Evolutionary conservation across 1,139 yeast species (phyloP), one percentile per base, ranked within the genome.

Genomic region (Lodderomyces beijingensis): DNA sequence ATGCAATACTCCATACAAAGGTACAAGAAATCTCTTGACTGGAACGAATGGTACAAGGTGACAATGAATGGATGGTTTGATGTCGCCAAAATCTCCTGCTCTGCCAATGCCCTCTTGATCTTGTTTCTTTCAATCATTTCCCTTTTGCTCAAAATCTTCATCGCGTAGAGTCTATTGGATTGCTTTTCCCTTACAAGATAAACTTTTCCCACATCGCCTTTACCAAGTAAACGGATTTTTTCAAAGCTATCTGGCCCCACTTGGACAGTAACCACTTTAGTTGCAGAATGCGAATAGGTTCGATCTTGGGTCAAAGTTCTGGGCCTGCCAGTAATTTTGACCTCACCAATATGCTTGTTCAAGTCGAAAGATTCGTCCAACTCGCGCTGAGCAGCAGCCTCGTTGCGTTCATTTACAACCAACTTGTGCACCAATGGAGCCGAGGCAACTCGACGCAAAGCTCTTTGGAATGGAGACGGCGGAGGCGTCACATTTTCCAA

Each of bases 1-100:
- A 91, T 88, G 54, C 98, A 93, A 51, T 91, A 93, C 57, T 93
- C 99, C 96, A 93, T 89, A 55, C 98, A 93, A 33, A 93, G 72
- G 51, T 89, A 93, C n/a, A 93, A 62, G 52, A 84, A 79, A 44
- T 89, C 96, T 36, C 86, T 93, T 9, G 95, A 83, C 58, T 93
- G 98, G 63, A 93, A 93, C 0, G 96, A 88, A 57, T 93, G 98
- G 53, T 93, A 89, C 28, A 93, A 67, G 0, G 98, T 88, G 27
- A 93, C 97, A 49, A 93, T 91, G 50, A 93, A 93, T 1, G 99
- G 99, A 57, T 93, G 98, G 54, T 89, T 88, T 32, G 93, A 82
- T 1, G 96, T 85, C 5, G 97, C 95, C 40, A 93, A 66, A 45
- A 93, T 93, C 55, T 89, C 97, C 57, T 91, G 97, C 56, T 93